Conservation (phyloP, 768 basidiomycete genomes). For the Tulasnella sp. region DNA sequence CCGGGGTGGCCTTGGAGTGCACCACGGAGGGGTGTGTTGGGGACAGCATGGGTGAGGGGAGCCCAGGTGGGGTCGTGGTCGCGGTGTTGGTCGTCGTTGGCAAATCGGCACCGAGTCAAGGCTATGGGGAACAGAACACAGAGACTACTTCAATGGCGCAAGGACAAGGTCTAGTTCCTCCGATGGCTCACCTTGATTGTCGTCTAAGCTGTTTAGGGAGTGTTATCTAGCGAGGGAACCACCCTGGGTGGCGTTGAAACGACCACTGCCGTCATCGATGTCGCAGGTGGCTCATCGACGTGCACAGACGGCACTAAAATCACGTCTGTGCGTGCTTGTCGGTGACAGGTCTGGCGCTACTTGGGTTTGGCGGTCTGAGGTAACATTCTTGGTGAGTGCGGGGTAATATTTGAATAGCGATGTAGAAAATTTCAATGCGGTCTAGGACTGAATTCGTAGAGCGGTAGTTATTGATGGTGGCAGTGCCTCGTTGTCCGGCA, state of each 20-base stretch:
- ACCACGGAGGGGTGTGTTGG: neutral
- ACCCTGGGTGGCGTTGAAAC: neutral
- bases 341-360: neutral
- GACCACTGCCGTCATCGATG: neutral
- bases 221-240: neutral
- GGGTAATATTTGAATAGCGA: neutral
- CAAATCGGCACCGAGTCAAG: neutral
- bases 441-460: neutral
- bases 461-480: neutral
- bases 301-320: slow-evolving; percentile 12
- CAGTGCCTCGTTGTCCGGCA: neutral
- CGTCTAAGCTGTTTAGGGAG: neutral
- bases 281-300: neutral
- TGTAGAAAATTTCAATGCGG: neutral
- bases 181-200: neutral
- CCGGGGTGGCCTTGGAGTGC: neutral
- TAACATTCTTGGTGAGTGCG: neutral
- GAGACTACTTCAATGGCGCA: neutral
- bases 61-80: neutral
- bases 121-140: neutral
- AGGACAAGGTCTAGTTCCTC: neutral
- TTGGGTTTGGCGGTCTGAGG: neutral
- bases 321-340: neutral
- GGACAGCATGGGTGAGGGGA: neutral
- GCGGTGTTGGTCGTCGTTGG: neutral